Evolutionary conservation across 108 stramenopile species (phyloP).

Genomic region (Skeletonema potamos): DNA sequence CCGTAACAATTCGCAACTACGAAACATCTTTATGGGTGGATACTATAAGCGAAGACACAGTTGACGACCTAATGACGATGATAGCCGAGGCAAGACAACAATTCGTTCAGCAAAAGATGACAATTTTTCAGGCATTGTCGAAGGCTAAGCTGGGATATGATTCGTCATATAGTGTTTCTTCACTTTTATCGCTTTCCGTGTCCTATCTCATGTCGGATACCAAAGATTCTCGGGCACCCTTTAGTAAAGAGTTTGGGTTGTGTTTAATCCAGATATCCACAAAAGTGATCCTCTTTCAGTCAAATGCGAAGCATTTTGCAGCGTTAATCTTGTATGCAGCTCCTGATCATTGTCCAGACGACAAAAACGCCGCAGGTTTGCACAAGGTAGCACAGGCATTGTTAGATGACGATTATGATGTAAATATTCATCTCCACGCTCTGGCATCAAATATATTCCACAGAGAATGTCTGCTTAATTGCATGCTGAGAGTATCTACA

Average conservation of each 20-base stretch:
- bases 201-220: constrained; percentile 1
- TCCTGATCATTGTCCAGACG: neutral
- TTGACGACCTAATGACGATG: constrained; percentile 22
- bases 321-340: constrained; percentile 27
- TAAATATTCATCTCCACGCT: constrained; percentile 2
- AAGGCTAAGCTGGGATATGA: constrained; percentile 6
- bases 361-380: constrained; percentile 11
- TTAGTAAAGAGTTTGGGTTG: constrained; percentile 18
- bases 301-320: constrained; percentile 42
- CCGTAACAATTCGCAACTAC: constrained; percentile 15
- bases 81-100: constrained; percentile 23
- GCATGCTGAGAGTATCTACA: neutral
- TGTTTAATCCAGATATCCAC: constrained; percentile 45
- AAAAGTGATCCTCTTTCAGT: constrained; percentile 35
- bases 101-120: constrained; percentile 37
- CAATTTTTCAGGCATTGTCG: constrained; percentile 30
- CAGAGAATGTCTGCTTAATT: neutral
- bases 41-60: constrained; percentile 18
- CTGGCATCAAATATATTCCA: constrained; percentile 14
- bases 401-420: constrained; percentile 2
- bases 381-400: constrained; percentile 16
- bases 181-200: constrained; percentile 36
- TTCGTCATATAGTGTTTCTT: constrained; percentile 35
- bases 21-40: constrained; percentile 49
- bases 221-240: neutral